Evolutionary conservation across 345 rosid species (phyloP), one percentile per base, ranked within the genome.

Genomic region (Arabidopsis suecica): DNA sequence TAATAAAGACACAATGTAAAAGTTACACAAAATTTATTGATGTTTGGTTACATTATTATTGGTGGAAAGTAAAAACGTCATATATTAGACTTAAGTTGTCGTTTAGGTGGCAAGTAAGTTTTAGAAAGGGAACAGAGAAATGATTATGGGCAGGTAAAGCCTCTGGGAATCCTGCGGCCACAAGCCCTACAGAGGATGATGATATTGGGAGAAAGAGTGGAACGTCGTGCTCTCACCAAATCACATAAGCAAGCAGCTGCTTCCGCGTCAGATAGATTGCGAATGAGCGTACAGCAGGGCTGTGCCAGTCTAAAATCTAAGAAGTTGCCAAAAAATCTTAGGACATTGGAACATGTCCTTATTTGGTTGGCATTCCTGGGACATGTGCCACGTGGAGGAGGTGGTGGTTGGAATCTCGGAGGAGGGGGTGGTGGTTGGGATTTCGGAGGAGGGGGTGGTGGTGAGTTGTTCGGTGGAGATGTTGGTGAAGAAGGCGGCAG

Each of bases 261-360:
- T 1, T 63, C 47, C 54, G 8, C 38, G 33, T 53, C 77, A 32
- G 77, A 63, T 20, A 53, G 28, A 32, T 54, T 16, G 7, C 64
- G 63, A n/a, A 73, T 54, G 11, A 73, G 54, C 36, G 10, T 5
- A 28, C 77, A 73, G 55, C 70, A 73, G 40, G 77, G 70, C 1
- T 54, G 36, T 7, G 70, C 64, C 8, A 9, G 20, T 42, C 54
- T 32, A 28, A 61, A 28, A 13, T 61, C 14, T 16, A 71, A 50
- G 61, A 11, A 14, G 5, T 72, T 61, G 0, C 69, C 34, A 0
- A 3, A 61, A 61, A 42, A 41, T 51, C 41, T 40, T 54, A 73
- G 10, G 37, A 54, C 3, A 53, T 62, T 41, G 53, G 62, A 62
- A 32, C 76, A 72, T 53, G 32, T 16, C 4, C 51, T 40, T 62